Conservation (phyloP, 2,329 filamentous ascomycete species). For the Diaporthe destruens region DNA sequence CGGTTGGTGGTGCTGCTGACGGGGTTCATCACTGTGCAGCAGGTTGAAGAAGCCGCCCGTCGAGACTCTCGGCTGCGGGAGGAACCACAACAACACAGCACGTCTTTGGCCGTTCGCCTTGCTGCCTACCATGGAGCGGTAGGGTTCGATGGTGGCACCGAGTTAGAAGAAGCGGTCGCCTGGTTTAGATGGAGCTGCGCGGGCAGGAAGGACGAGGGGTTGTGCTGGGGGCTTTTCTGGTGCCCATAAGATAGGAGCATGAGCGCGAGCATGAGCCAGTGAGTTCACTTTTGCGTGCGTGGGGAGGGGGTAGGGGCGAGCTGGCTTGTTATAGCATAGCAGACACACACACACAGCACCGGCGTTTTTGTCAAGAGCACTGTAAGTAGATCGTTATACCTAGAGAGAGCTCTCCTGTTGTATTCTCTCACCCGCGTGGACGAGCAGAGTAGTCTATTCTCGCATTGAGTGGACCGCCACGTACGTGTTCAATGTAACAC, state of each 20-base stretch:
- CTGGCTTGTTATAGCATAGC: slow-evolving; percentile 24
- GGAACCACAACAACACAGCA: neutral
- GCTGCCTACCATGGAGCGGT: neutral
- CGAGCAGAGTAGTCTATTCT: neutral
- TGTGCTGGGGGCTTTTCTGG: neutral
- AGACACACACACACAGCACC: slow-evolving; percentile 9
- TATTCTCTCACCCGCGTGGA: slow-evolving; percentile 15
- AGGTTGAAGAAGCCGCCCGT: slow-evolving; percentile 31
- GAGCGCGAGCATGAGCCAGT: neutral
- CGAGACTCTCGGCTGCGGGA: neutral
- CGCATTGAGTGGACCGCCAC: neutral
- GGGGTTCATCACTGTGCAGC: slow-evolving; percentile 6
- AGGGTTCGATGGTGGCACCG: neutral
- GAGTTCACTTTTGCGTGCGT: neutral
- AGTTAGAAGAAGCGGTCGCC: neutral
- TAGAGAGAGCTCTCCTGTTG: neutral
- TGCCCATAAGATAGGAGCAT: neutral
- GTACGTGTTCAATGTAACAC: neutral
- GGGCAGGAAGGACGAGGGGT: neutral
- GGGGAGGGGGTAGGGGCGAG: neutral
- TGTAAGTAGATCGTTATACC: slow-evolving; percentile 17
- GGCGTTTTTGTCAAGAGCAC: slow-evolving; percentile 7
- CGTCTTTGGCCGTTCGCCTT: no score
- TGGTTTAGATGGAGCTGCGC: no score
- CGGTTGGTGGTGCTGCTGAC: neutral